phyloP scores from a whole-genome alignment of 257 asterid genomes.

The Apocynum venetum region DNA sequence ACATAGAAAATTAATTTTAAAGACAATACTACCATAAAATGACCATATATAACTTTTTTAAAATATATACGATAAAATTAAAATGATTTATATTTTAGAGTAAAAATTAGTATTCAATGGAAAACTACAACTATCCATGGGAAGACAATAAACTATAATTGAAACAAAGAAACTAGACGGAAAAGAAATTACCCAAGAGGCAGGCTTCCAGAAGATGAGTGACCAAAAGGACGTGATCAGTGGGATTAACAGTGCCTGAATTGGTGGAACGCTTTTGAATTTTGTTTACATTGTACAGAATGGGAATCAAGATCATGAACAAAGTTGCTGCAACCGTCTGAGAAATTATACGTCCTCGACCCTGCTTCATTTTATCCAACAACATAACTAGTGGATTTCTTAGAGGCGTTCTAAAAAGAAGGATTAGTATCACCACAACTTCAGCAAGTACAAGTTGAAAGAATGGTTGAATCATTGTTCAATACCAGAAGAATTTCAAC shows the following conservation, averaged over 20 bases:
- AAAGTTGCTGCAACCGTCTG: conserved; percentile 69
- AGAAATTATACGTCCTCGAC: conserved; percentile 65
- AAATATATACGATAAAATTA: too few relatives aligned
- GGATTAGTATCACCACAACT: conserved; percentile 45
- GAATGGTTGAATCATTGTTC: conserved; percentile 69
- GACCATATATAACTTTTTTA: too few relatives aligned
- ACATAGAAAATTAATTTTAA: too few relatives aligned
- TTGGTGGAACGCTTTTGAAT: conserved; percentile 45
- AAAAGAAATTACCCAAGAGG: conserved; percentile 40
- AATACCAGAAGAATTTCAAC: background rate
- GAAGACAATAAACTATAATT: background rate
- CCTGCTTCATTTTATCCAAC: conserved; percentile 63
- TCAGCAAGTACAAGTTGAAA: conserved; percentile 53
- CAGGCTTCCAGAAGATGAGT: conserved; percentile 63
- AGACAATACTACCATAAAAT: too few relatives aligned
- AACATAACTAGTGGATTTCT: conserved; percentile 47
- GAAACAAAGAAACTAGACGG: background rate
- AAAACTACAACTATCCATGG: background rate
- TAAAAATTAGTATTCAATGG: background rate
- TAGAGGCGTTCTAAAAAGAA: conserved; percentile 67
- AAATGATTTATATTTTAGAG: too few relatives aligned
- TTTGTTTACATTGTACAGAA: conserved; percentile 35
- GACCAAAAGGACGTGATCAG: conserved; percentile 73
- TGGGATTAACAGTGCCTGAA: conserved; percentile 44
- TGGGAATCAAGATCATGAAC: conserved; percentile 46